A percentile compares a stretch with the other conserved stretches of the same genome.
phyloP scores from a whole-genome alignment of 2,329 filamentous ascomycete genomes.

The Ceratocystis albifundus region DNA sequence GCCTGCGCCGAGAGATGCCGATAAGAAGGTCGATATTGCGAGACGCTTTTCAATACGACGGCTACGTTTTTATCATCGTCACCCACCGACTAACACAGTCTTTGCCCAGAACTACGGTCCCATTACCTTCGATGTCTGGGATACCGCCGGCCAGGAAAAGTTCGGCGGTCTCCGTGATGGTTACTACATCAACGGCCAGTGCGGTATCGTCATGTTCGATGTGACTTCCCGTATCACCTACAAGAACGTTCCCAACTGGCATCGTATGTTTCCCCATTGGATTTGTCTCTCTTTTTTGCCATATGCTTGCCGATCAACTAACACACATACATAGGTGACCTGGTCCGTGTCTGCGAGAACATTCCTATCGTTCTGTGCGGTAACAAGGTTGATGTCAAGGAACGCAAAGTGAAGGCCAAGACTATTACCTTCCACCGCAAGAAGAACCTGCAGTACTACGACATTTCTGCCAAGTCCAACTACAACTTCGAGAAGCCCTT shows the following conservation, averaged over 20 bases:
- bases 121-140: conserved; percentile 99
- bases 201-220: conserved; percentile 99
- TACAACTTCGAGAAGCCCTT: conserved; percentile 99
- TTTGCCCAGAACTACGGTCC: conserved; percentile 67
- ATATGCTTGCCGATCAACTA: neutral
- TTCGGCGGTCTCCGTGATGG: conserved; percentile 98
- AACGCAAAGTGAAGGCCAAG: conserved; percentile 99
- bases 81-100: neutral
- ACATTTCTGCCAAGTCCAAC: conserved; percentile 99
- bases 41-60: neutral
- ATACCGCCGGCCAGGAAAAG: conserved; percentile 98
- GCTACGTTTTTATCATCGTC: neutral
- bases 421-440: conserved; percentile 99
- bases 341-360: conserved; percentile 98
- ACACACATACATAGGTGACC: conserved; percentile 54
- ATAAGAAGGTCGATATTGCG: conserved; percentile 8
- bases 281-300: neutral
- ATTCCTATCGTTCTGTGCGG: conserved; percentile 96
- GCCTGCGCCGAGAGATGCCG: neutral
- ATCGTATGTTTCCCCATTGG: conserved; percentile 58
- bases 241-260: conserved; percentile 99
- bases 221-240: conserved; percentile 99
- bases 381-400: conserved; percentile 99
- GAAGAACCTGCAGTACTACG: conserved; percentile 99
- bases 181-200: conserved; percentile 99